Base-by-base conservation (phyloP, 345 rosid genomes). In the Noccaea bulbosa region DNA sequence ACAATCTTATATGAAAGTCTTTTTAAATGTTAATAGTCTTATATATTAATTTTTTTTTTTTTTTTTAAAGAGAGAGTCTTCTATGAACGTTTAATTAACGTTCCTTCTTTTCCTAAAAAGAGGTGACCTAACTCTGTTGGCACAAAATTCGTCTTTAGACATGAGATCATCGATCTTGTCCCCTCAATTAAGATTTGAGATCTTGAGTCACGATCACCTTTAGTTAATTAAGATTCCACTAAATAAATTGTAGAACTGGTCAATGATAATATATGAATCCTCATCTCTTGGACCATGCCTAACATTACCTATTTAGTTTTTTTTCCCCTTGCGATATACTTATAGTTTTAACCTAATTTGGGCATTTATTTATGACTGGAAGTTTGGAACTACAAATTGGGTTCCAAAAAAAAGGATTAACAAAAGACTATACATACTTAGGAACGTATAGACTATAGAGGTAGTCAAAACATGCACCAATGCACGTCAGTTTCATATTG, bases 81-180 rank as follows among this genome's bases (percentile, higher is more conserved):
- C 12, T n/a, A 51, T 39, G 16, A 24, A 30, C 15, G 7, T 27
- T 14, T 27, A 6, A 30, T 6, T 30, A 67, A 17, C 40, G 62
- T 60, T 74, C 54, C 0, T 34, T 60, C 32, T 7, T 61, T 64
- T 38, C 10, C 20, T 6, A 8, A 64, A 61, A 75, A 69, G 65
- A 75, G 70, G 58, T 40, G 70, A 37, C 78, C 74, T 69, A 75
- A 62, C 74, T 68, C 58, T 22, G 46, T 54, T 69, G 70, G 70
- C 43, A 68, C 70, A 69, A 27, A 68, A 52, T 51, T 54, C 65
- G 37, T 67, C 52, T 68, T 46, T 62, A 62, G 70, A 68, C 63
- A 61, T 75, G 74, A 75, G 74, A 75, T 62, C 70, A 60, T 74
- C 27, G 73, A 68, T 48, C 74, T 45, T 75, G 74, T 68, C 78